These are phyloP conservation scores for Lolium rigidum DNA, from an alignment of 176 grass and related monocot species.

Conservation along the genomic window DNA sequence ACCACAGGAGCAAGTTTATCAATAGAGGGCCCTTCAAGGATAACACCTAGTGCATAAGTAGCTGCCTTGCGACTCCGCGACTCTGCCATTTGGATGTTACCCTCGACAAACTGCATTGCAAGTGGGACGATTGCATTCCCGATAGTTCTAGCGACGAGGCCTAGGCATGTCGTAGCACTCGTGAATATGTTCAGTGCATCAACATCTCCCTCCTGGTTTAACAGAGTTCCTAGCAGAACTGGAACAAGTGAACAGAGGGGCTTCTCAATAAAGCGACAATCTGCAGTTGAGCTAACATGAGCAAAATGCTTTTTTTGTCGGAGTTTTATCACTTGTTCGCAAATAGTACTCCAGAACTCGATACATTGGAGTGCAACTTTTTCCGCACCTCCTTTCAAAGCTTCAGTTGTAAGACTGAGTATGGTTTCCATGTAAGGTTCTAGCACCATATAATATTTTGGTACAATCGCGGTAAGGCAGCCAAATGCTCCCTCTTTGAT, in stretches of 20 bases:
- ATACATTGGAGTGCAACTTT: slow-evolving; percentile 76
- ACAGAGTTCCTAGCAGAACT: slow-evolving; percentile 74
- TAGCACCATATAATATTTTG: slow-evolving; percentile 71
- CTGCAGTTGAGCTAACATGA: slow-evolving; percentile 54
- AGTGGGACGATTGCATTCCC: slow-evolving; percentile 73
- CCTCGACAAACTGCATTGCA: slow-evolving; percentile 84
- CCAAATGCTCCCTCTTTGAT: slow-evolving; percentile 76
- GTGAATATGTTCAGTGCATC: slow-evolving; percentile 77
- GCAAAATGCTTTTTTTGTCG: slow-evolving; percentile 59
- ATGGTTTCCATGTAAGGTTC: slow-evolving; percentile 77
- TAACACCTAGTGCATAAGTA: slow-evolving; percentile 88
- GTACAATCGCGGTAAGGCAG: slow-evolving; percentile 83
- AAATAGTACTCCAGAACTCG: slow-evolving; percentile 91
- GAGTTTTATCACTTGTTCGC: slow-evolving; percentile 75
- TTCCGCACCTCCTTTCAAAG: slow-evolving; percentile 73
- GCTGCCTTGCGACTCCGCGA: slow-evolving; percentile 77
- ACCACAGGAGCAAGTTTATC: slow-evolving; percentile 73
- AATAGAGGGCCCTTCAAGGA: slow-evolving; percentile 90
- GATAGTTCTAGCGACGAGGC: slow-evolving; percentile 78
- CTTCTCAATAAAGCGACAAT: slow-evolving; percentile 74
- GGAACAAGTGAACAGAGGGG: slow-evolving; percentile 84
- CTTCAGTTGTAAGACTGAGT: slow-evolving; percentile 68
- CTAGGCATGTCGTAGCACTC: slow-evolving; percentile 81
- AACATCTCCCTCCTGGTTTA: slow-evolving; percentile 89
- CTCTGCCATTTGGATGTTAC: slow-evolving; percentile 74